Evolutionary conservation across 1,139 yeast genomes (phyloP), one percentile per base, ranked within the genome.

Genomic region (Sugiyamaella xylanicola): DNA sequence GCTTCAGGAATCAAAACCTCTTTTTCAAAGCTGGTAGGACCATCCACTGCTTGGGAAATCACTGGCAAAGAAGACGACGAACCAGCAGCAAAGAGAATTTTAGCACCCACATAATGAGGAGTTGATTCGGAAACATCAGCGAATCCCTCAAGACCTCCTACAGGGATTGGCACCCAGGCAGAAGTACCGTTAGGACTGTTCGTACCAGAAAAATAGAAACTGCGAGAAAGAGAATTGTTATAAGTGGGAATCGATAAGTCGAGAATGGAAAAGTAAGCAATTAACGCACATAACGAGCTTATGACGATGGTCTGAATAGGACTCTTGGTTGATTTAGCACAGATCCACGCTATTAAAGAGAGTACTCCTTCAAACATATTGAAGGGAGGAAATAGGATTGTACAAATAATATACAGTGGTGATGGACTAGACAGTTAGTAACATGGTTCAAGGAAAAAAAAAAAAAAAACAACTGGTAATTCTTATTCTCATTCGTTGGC

Each of bases 261-360:
- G 41, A 91, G 86, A 19, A 90, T 83, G 16, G 93, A 82, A 63
- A 90, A 79, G 72, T 90, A 93, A 11, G 95, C 90, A 55, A 87
- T 76, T 8, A 96, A 86, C 1, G 96, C 95, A 57, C 89, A 73
- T 55, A 90, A 74, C 27, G 95, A 80, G 16, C 92, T 82, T 60
- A 84, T 68, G 51, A 91, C 84, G 58, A 93, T 84, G 58, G 92
- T 82, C 72, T 93, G 99, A 64, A 93, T 90, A 35, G 99, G 99
- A 66, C 86, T 82, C 62, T 82, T 83, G 19, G 97, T 95, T 50
- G 93, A 84, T 43, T 80, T 71, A 61, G 79, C 81, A 37, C 96
- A 87, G 58, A 86, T 54, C 50, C 63, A 63, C 39, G 61, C 65
- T 29, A 63, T 37, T 21, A 43, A 50, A 15, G 53, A 50, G 22